Percentiles rank a stretch among this genome's conserved stretches.
Evolutionary conservation across 2,329 filamentous ascomycete genomes (phyloP).

Genomic region (Aspergillus candidus): DNA sequence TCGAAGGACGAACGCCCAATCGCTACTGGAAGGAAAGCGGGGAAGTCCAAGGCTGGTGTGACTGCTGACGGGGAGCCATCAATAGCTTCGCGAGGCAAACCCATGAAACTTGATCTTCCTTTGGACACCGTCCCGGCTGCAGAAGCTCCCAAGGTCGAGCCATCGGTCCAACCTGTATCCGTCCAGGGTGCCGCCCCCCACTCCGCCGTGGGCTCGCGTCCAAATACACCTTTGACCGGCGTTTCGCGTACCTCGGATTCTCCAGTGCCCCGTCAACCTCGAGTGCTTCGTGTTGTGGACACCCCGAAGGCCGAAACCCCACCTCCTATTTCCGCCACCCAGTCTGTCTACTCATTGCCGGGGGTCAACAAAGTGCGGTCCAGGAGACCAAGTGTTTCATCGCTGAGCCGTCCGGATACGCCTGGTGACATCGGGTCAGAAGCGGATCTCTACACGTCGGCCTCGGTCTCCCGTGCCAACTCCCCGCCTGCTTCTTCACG

Average conservation of each 20-base stretch:
- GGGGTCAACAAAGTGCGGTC: slow-evolving; percentile 28
- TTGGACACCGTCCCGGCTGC: slow-evolving; percentile 13
- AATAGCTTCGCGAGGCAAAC: slow-evolving; percentile 22
- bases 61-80: slow-evolving; percentile 8
- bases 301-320: slow-evolving; percentile 49
- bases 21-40: slow-evolving; percentile 14
- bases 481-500: slow-evolving; percentile 49
- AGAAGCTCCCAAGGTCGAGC: slow-evolving; percentile 23
- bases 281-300: slow-evolving; percentile 52
- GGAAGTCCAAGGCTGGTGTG: slow-evolving; percentile 5
- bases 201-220: slow-evolving; percentile 40
- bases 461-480: slow-evolving; percentile 55
- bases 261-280: slow-evolving; percentile 36
- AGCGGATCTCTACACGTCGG: slow-evolving; percentile 52
- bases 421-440: slow-evolving; percentile 56
- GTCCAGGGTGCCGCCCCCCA: slow-evolving; percentile 23
- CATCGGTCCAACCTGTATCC: slow-evolving; percentile 14
- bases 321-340: slow-evolving; percentile 24
- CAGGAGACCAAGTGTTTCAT: slow-evolving; percentile 44
- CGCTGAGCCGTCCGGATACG: slow-evolving; percentile 54
- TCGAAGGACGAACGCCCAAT: slow-evolving; percentile 16
- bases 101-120: slow-evolving; percentile 30
- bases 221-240: slow-evolving; percentile 42
- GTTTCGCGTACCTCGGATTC: slow-evolving; percentile 35
- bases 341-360: slow-evolving; percentile 28